These are phyloP conservation scores for Delphinella strobiligena DNA, from an alignment of 2,329 filamentous ascomycete genomes.

Conservation along the genomic window DNA sequence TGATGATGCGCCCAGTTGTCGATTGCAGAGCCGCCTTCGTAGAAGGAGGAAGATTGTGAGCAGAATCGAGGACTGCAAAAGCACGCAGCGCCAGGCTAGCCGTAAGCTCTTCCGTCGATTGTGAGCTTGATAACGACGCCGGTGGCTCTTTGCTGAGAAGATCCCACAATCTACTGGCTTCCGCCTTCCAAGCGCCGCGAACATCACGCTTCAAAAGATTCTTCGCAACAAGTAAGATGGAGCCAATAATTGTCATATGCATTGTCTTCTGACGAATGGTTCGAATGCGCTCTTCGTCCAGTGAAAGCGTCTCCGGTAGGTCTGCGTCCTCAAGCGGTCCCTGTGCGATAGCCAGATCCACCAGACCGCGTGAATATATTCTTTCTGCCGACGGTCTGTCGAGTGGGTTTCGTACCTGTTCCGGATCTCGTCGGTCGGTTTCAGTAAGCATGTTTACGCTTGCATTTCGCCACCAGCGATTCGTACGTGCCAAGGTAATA, in stretches of 20 bases:
- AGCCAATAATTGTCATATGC: conserved; percentile 59
- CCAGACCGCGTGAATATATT: conserved; percentile 64
- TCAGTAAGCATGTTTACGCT: conserved; percentile 54
- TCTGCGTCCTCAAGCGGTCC: conserved; percentile 41
- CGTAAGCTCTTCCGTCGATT: conserved; percentile 6
- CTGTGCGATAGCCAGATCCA: conserved; percentile 62
- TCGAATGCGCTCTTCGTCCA: conserved; percentile 54
- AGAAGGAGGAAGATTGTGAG: conserved; percentile 36
- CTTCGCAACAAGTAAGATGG: conserved; percentile 68
- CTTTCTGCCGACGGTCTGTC: conserved; percentile 55
- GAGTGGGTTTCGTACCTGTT: conserved; percentile 49
- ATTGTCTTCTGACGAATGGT: conserved; percentile 46
- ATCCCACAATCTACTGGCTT: conserved; percentile 58
- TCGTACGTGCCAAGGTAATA: conserved; percentile 46
- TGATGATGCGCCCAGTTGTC: conserved; percentile 37
- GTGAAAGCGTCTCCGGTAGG: conserved; percentile 60
- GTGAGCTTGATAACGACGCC: not conserved
- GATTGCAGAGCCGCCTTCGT: conserved; percentile 32
- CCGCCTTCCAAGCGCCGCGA: conserved; percentile 62
- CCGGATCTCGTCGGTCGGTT: conserved; percentile 55
- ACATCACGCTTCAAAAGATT: conserved; percentile 74
- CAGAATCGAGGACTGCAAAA: conserved; percentile 36
- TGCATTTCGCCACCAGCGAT: conserved; percentile 54
- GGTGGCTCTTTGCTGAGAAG: conserved; percentile 42
- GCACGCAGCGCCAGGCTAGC: conserved; percentile 28